Evolutionary conservation across 768 basidiomycete genomes (phyloP).

Genomic region (Lactifluus subvellereus): DNA sequence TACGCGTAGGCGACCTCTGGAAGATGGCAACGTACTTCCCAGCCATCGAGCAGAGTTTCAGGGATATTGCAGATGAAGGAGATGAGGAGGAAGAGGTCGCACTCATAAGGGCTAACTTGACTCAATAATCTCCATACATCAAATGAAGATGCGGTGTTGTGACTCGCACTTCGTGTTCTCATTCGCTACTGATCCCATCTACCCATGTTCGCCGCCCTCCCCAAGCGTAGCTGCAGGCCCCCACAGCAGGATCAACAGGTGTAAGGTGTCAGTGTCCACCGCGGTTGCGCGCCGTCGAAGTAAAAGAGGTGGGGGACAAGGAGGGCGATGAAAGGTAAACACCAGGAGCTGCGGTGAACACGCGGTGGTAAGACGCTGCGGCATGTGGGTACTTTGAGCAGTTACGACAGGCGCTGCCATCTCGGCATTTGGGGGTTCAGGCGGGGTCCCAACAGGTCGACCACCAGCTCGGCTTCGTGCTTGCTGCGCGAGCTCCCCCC

Average conservation of each 20-base stretch:
- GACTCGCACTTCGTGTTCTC: neutral
- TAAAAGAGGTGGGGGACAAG: neutral
- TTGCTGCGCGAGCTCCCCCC: neutral
- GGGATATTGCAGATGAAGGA: conserved; percentile 48
- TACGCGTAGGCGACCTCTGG: conserved; percentile 78
- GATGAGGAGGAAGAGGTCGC: conserved; percentile 29
- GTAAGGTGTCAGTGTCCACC: neutral
- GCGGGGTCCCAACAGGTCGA: neutral
- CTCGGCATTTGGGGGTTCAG: neutral
- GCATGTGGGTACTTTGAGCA: neutral
- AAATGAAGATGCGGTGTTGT: neutral
- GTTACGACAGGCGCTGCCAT: neutral
- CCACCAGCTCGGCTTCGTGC: neutral
- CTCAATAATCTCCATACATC: neutral
- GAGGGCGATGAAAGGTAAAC: neutral
- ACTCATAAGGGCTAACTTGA: conserved; percentile 14
- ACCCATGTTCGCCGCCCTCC: neutral
- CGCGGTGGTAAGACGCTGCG: neutral
- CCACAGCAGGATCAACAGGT: neutral
- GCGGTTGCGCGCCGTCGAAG: neutral
- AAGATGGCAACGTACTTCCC: conserved; percentile 73
- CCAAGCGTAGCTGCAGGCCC: neutral
- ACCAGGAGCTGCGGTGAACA: neutral
- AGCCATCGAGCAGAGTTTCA: conserved; percentile 59
- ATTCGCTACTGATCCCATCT: neutral